Conservation (phyloP, 352 stramenopile genomes). For the Phytophthora brassicae region DNA sequence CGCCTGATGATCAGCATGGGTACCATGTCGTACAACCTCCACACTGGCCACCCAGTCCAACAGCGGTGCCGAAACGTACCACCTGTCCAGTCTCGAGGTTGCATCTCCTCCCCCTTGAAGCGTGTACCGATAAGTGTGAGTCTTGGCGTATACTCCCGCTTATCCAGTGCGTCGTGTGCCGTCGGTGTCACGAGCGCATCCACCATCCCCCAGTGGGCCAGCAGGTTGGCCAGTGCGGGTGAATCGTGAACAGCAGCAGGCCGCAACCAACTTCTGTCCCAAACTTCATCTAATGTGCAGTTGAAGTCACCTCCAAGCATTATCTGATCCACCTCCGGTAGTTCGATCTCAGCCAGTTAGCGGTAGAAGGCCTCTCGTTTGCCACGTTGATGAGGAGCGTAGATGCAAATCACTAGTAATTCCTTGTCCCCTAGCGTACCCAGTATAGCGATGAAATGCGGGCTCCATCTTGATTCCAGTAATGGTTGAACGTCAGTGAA, state of each 20-base stretch:
- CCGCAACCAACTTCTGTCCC: not conserved
- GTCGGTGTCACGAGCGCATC: not conserved
- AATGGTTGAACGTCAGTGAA: no score
- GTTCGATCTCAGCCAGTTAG: no score
- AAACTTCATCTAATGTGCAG: not conserved
- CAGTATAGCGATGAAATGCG: no score
- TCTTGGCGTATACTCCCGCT: not conserved
- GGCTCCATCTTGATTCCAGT: no score
- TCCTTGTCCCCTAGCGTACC: no score
- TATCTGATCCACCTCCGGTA: not conserved
- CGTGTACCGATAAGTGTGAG: not conserved
- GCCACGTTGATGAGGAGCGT: no score
- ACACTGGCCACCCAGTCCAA: not conserved
- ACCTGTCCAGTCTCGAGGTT: not conserved
- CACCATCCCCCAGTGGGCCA: not conserved
- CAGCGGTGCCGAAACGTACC: not conserved
- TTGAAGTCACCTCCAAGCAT: not conserved
- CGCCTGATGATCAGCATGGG: not conserved
- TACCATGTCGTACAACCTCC: not conserved
- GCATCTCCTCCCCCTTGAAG: not conserved
- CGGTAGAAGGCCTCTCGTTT: no score
- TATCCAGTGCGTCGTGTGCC: not conserved
- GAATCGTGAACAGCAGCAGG: not conserved
- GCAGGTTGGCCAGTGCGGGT: not conserved
- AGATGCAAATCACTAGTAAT: no score